Conservation (phyloP, 768 basidiomycete species). For the Amanita thiersii region DNA sequence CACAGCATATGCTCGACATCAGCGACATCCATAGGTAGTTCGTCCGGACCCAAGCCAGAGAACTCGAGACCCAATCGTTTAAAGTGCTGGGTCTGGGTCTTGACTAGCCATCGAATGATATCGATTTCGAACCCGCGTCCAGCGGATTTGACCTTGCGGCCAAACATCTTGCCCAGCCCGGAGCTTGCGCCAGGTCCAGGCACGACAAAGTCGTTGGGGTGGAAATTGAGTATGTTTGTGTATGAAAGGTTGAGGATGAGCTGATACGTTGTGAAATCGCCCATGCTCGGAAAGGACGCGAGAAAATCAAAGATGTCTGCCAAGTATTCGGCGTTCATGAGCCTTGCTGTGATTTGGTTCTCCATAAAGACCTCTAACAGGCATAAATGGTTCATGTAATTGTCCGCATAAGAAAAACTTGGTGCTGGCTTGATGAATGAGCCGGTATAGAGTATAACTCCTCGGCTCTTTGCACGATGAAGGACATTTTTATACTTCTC, state of each 20-base stretch:
- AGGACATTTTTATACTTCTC: slow-evolving; percentile 47
- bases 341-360: slow-evolving; percentile 37
- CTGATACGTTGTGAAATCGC: slow-evolving; percentile 68
- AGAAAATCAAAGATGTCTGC: slow-evolving; percentile 58
- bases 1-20: slow-evolving; percentile 78
- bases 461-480: slow-evolving; percentile 24
- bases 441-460: slow-evolving; percentile 51
- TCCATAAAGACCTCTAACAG: slow-evolving; percentile 56
- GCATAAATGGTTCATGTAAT: slow-evolving; percentile 55
- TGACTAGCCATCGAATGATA: slow-evolving; percentile 56
- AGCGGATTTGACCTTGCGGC: slow-evolving; percentile 19
- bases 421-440: slow-evolving; percentile 71
- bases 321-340: slow-evolving; percentile 43
- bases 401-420: slow-evolving; percentile 34
- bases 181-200: slow-evolving; percentile 59
- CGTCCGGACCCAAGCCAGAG: slow-evolving; percentile 38
- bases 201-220: slow-evolving; percentile 61
- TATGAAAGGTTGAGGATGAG: slow-evolving; percentile 55
- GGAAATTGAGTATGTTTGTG: slow-evolving; percentile 48
- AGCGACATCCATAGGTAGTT: slow-evolving; percentile 49
- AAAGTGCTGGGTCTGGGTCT: slow-evolving; percentile 55
- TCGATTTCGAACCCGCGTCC: slow-evolving; percentile 40
- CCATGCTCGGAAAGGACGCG: slow-evolving; percentile 59
- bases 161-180: slow-evolving; percentile 66
- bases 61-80: slow-evolving; percentile 47